Evolutionary conservation across 176 grass and related monocot species (phyloP).

Genomic region (Elymus sibiricus): DNA sequence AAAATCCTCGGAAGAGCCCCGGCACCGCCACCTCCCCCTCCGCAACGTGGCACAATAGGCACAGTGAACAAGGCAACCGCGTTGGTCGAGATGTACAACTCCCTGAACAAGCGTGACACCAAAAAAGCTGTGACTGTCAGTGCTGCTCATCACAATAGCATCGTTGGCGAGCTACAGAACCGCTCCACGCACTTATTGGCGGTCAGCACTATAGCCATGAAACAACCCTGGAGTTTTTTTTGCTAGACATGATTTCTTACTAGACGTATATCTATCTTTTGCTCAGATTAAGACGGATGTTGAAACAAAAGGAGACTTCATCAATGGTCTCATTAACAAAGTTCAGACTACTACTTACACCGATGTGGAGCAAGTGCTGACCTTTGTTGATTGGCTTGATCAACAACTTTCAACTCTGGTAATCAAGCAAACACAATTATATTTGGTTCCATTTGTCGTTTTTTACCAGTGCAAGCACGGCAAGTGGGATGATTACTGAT

Average conservation of each 20-base stretch:
- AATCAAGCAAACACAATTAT: not conserved
- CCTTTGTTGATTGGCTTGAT: slow-evolving; percentile 68
- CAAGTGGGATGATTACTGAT: not conserved
- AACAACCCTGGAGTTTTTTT: not conserved
- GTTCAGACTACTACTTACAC: slow-evolving; percentile 51
- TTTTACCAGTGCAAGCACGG: not conserved
- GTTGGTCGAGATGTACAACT: slow-evolving; percentile 74
- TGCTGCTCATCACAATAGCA: slow-evolving; percentile 40
- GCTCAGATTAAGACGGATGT: slow-evolving; percentile 42
- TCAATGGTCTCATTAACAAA: slow-evolving; percentile 71
- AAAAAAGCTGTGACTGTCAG: slow-evolving; percentile 36
- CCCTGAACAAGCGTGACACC: slow-evolving; percentile 58
- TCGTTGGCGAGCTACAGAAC: slow-evolving; percentile 88
- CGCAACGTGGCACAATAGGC: slow-evolving; percentile 22
- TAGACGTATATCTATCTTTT: not conserved
- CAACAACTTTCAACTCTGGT: slow-evolving; percentile 53
- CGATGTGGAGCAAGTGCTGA: slow-evolving; percentile 41
- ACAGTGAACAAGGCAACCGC: slow-evolving; percentile 63
- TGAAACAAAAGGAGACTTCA: slow-evolving; percentile 76
- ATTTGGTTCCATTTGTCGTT: not conserved
- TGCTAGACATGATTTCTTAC: not conserved
- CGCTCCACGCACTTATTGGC: slow-evolving; percentile 78
- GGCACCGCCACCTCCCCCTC: slow-evolving; percentile 39
- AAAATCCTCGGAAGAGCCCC: not conserved
- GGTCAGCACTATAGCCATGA: slow-evolving; percentile 26